Evolutionary conservation across 1,284 basidiomycete species (phyloP), one percentile per base, ranked within the genome.

Genomic region (Limonomyces culmigenus): DNA sequence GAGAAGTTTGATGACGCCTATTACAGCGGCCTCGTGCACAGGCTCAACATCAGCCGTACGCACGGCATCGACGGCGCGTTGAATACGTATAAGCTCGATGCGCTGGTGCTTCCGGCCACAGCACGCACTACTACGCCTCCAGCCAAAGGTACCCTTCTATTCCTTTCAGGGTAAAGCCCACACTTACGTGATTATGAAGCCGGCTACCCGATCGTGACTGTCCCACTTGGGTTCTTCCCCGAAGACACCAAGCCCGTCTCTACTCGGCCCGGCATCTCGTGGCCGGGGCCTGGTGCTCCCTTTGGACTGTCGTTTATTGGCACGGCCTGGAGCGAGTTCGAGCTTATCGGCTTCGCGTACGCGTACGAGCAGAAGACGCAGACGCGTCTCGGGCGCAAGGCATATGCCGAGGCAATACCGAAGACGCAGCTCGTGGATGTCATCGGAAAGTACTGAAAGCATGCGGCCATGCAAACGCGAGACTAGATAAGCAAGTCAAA

Each of bases 171-270:
- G 19, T 21, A 10, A 27, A 14, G n/a, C 12, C 11, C 31, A 59
- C 69, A 69, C 3, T 65, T 74, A 33, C 67, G 63, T 0, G 70
- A 70, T 32, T 53, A 17, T 17, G 33, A n/a, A 19, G 27, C 13
- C 4, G 16, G 34, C 10, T 10, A n/a, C 4, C 12, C 15, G 1
- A 16, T 35, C 19, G 25, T 30, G 19, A 37, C 36, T 65, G 71
- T 75, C 12, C 73, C 73, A 3, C 56, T 77, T 0, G 71, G 70
- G 0, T 76, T 75, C 53, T 67, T 64, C 41, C 70, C 68, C 0
- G 59, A 67, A 30, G 61, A 68, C 41, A 51, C 55, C 3, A 46
- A 53, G 10, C 52, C 55, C n/a, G 42, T 50, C 6, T 55, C 57
- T 1, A 53, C 47, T 11, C 48, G 60, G 19, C 40, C 47, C 32